Evolutionary conservation across 495 filamentous ascomycete species (phyloP).

Genomic region (Chlorociboria aeruginascens): DNA sequence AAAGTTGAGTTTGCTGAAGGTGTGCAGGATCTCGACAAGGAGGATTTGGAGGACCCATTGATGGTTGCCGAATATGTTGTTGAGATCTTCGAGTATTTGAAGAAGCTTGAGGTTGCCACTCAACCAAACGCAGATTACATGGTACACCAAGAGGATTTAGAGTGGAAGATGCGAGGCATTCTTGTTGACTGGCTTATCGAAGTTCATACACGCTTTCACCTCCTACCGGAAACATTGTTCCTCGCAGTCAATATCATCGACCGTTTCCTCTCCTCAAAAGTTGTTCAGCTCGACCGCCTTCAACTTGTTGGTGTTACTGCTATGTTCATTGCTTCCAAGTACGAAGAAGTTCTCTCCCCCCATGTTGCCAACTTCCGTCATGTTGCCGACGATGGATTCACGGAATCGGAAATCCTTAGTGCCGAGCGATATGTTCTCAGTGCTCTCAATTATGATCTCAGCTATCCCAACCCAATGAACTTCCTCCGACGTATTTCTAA

Average conservation of each 20-base stretch:
- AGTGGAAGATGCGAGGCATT: constrained; percentile 98
- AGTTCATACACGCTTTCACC: constrained; percentile 91
- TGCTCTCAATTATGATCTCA: constrained; percentile 90
- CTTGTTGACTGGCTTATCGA: constrained; percentile 98
- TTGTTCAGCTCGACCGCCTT: constrained; percentile 87
- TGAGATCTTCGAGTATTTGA: constrained; percentile 96
- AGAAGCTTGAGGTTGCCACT: constrained; percentile 70
- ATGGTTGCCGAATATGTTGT: constrained; percentile 97
- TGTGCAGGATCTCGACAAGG: constrained; percentile 62
- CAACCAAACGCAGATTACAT: constrained; percentile 91
- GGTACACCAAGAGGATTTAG: constrained; percentile 80
- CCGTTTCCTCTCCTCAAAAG: constrained; percentile 85
- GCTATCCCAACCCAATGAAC: constrained; percentile 99
- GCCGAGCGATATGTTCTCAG: constrained; percentile 88
- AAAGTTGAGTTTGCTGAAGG: constrained; percentile 28
- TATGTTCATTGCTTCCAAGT: constrained; percentile 99
- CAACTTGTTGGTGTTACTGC: constrained; percentile 95
- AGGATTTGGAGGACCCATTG: constrained; percentile 83
- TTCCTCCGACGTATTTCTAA: constrained; percentile 97
- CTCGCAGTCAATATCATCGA: constrained; percentile 97
- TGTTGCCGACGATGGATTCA: constrained; percentile 92
- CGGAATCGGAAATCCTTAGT: constrained; percentile 91
- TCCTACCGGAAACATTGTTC: constrained; percentile 96
- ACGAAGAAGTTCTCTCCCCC: constrained; percentile 93
- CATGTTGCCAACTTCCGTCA: constrained; percentile 95